Percentiles rank a stretch among this genome's conserved stretches.
Conservation (phyloP, 345 rosid genomes). For the Clarkia xantiana region DNA sequence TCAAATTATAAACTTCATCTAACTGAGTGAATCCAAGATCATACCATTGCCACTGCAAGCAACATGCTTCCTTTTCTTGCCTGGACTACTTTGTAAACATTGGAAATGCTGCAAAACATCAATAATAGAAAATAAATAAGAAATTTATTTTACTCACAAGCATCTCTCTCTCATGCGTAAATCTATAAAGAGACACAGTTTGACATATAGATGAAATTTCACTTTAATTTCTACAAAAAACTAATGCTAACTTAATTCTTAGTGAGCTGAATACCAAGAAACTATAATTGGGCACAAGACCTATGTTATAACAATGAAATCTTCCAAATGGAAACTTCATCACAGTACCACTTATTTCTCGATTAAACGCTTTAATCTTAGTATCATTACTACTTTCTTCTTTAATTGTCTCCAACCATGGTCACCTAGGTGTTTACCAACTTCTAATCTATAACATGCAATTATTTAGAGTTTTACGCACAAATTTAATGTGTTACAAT, state of each 20-base stretch:
- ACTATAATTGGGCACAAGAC: no score
- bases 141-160: background rate
- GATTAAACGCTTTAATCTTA: no score
- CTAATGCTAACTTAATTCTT: no score
- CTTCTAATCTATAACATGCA: no score
- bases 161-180: background rate
- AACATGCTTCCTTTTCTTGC: conserved; percentile 86
- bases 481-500: background rate
- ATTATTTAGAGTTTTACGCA: background rate
- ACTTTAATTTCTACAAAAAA: no score
- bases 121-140: background rate
- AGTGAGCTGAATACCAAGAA: no score
- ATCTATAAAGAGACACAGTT: background rate
- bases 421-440: no score
- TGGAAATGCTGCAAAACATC: conserved; percentile 35
- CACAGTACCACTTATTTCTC: no score
- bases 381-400: no score
- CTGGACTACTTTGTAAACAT: conserved; percentile 67
- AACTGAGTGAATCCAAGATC: background rate
- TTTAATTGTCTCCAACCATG: no score
- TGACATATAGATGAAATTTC: background rate
- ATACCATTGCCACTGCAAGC: conserved; percentile 86
- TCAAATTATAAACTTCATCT: background rate
- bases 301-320: no score
- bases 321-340: no score